Conservation (phyloP, 495 filamentous ascomycete species). For the Lentithecium fluviatile region DNA sequence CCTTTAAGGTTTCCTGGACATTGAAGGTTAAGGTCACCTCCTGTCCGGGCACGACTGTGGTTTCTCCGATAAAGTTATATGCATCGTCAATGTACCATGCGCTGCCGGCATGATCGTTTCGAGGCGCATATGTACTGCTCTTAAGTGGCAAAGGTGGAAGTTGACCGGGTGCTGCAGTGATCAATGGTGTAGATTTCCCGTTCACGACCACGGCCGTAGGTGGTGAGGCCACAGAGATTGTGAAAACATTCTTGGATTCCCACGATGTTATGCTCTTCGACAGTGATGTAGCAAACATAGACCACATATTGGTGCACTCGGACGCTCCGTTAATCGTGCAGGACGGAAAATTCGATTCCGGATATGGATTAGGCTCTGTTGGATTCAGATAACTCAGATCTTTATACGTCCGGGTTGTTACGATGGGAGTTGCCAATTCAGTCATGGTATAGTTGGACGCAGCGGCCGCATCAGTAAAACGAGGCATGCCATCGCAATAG, state of each 20-base stretch:
- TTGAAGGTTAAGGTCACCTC: background rate
- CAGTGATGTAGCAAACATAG: background rate
- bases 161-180: background rate
- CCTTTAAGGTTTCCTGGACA: background rate
- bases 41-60: background rate
- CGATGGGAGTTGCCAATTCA: background rate
- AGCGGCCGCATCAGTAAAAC: background rate
- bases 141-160: background rate
- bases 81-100: background rate
- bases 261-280: background rate
- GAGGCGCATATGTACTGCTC: no score
- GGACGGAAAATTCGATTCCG: background rate
- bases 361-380: background rate
- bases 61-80: background rate
- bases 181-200: background rate
- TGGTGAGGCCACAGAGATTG: constrained; percentile 1
- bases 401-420: background rate
- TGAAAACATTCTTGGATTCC: background rate
- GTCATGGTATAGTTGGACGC: background rate
- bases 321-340: background rate
- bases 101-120: no score
- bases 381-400: background rate
- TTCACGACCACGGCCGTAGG: background rate
- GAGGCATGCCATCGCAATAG: background rate
- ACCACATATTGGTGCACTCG: background rate